Evolutionary conservation across 768 basidiomycete species (phyloP), one percentile per base, ranked within the genome.

Genomic region (Tulasnella sp.): DNA sequence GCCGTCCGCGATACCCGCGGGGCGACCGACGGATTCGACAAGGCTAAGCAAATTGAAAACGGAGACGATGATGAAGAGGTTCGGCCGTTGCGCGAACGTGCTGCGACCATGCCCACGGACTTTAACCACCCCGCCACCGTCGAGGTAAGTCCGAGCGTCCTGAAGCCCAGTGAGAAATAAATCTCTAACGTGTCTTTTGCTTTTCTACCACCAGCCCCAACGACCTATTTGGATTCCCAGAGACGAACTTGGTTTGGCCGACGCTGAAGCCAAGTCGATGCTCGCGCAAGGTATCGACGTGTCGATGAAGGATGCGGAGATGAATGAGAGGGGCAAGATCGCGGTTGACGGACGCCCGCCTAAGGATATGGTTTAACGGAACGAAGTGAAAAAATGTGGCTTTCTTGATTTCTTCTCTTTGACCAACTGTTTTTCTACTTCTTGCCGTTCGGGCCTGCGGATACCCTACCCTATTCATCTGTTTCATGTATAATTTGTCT

Each of bases 71-170:
- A 80, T 46, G 79, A 80, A 75, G 83, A 82, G 73, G 81, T 72
- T 2, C 80, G 40, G 46, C 83, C 83, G 6, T 2, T 75, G 18
- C 40, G 46, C 20, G 72, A 73, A 28, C 22, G 22, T 28, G 34
- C 24, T 22, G 83, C 75, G 81, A 80, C 85, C 75, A 85, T 84
- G 48, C 83, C 83, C 41, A 81, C 85, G 75, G 87, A 87, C 37
- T 98, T 97, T 87, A 92, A 93, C 72, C 97, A 97, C 83, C 97
- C 97, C 22, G 96, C 96, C 9, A 85, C 88, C 34, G 89, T 90
- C 78, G 90, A 86, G 58, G 82, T 77, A n/a, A 31, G 81, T 50
- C 31, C 2, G 24, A 20, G 18, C 18, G 14, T 46, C 3, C 34
- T 75, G 11, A 72, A 46, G 7, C 50, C n/a, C 1, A 64, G 24